Percentiles rank a stretch among this genome's conserved stretches.
These are phyloP conservation scores for Arthrobotrys conoides DNA, from an alignment of 2,329 filamentous ascomycete species.

Conservation along the genomic window DNA sequence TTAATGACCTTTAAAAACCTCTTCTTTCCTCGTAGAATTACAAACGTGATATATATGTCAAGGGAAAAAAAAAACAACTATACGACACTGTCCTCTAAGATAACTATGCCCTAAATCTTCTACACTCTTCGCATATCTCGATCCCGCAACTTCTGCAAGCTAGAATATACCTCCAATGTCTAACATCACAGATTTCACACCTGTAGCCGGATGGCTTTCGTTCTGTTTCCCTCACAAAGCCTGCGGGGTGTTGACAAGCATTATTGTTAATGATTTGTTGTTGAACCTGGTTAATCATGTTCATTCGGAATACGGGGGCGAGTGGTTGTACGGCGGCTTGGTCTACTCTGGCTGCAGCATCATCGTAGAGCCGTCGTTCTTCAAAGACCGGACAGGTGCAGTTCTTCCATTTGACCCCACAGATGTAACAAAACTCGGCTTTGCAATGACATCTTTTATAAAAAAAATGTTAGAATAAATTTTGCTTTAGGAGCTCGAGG, in stretches of 20 bases:
- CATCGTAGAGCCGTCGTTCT: slow-evolving; percentile 25
- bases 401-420: slow-evolving; percentile 38
- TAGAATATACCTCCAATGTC: slow-evolving; percentile 48
- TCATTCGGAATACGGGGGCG: not conserved
- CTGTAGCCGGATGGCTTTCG: slow-evolving; percentile 20
- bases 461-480: too few species aligned
- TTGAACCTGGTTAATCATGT: slow-evolving; percentile 27
- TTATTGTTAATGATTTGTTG: slow-evolving; percentile 29
- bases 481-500: too few species aligned
- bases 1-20: slow-evolving; percentile 23
- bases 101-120: slow-evolving; percentile 29
- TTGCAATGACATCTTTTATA: slow-evolving; percentile 38
- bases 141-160: slow-evolving; percentile 35
- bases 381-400: slow-evolving; percentile 27
- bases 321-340: slow-evolving; percentile 19
- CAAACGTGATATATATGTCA: not conserved
- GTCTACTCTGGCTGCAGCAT: slow-evolving; percentile 36
- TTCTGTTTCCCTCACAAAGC: slow-evolving; percentile 19
- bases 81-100: too few species aligned
- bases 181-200: slow-evolving; percentile 29
- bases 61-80: too few species aligned
- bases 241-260: slow-evolving; percentile 27
- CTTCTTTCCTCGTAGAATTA: not conserved
- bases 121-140: slow-evolving; percentile 46
- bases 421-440: slow-evolving; percentile 49